These are phyloP conservation scores for Keithomyces neogunnii DNA, from an alignment of 2,329 filamentous ascomycete genomes.

Conservation along the genomic window DNA sequence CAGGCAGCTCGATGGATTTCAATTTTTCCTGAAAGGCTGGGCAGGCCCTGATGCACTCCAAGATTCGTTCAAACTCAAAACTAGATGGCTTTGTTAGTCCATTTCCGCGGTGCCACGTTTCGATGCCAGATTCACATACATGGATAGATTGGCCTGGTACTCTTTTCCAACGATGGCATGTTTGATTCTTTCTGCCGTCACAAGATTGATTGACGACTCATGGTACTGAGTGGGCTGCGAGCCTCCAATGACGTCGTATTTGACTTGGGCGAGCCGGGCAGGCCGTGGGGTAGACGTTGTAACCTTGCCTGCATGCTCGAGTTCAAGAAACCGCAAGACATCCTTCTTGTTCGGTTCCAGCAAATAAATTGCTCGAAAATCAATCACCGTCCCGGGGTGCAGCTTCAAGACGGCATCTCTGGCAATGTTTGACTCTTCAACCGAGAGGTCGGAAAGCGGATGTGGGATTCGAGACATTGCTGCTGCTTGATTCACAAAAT, in stretches of 20 bases:
- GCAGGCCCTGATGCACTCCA: constrained; percentile 19
- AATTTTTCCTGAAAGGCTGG: constrained; percentile 23
- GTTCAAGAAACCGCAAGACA: constrained; percentile 37
- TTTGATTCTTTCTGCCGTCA: constrained; percentile 13
- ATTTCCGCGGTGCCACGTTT: too few species aligned
- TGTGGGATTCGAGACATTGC: constrained; percentile 14
- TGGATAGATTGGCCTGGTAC: constrained; percentile 20
- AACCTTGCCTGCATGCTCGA: constrained; percentile 26
- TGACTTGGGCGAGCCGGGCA: constrained; percentile 32
- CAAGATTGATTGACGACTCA: constrained; percentile 27
- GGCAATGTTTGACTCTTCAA: constrained; percentile 23
- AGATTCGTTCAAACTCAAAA: constrained; percentile 27
- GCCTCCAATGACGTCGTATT: constrained; percentile 26
- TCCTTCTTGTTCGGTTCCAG: constrained; percentile 40
- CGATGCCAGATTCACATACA: constrained; percentile 13
- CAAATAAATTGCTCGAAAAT: constrained; percentile 43
- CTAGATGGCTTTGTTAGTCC: constrained; percentile 9
- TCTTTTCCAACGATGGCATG: constrained; percentile 19
- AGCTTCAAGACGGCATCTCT: constrained; percentile 22
- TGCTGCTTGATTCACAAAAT: not conserved
- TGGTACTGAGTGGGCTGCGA: constrained; percentile 18
- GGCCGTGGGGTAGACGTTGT: constrained; percentile 19
- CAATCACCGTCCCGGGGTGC: constrained; percentile 20
- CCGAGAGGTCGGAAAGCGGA: constrained; percentile 21
- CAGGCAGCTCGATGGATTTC: constrained; percentile 14